phyloP scores from a whole-genome alignment of 805 yeast genomes.

The Wickerhamomyces subpelliculosus region DNA sequence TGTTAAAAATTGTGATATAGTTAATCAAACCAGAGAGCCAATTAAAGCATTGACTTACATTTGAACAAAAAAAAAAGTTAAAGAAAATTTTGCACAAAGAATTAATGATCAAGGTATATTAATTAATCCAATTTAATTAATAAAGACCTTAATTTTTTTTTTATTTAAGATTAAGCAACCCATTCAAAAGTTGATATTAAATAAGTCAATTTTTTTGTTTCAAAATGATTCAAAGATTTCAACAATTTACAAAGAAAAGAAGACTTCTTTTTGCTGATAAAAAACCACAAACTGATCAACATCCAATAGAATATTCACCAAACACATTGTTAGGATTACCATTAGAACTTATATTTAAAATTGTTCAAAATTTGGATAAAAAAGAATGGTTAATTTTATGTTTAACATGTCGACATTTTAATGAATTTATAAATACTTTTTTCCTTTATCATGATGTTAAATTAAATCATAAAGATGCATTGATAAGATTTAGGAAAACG shows the following conservation, averaged over 20 bases:
- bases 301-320: conserved; percentile 19
- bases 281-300: neutral
- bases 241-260: neutral
- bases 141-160: too few species aligned
- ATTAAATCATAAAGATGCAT: conserved; percentile 17
- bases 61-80: too few species aligned
- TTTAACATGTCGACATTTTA: conserved; percentile 30
- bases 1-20: too few species aligned
- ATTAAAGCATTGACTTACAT: too few species aligned
- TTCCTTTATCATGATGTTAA: conserved; percentile 30
- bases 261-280: neutral
- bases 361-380: conserved; percentile 23
- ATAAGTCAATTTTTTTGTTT: too few species aligned
- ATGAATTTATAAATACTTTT: conserved; percentile 28
- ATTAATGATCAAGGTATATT: too few species aligned
- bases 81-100: too few species aligned
- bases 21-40: too few species aligned
- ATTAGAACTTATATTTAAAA: conserved; percentile 32
- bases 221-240: neutral
- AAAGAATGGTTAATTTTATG: conserved; percentile 24
- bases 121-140: too few species aligned
- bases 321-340: conserved; percentile 35
- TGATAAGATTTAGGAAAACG: conserved; percentile 28
- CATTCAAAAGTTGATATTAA: too few species aligned
- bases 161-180: too few species aligned